Conservation (phyloP, 2,329 filamentous ascomycete species). For the Nannizzia gypsea region DNA sequence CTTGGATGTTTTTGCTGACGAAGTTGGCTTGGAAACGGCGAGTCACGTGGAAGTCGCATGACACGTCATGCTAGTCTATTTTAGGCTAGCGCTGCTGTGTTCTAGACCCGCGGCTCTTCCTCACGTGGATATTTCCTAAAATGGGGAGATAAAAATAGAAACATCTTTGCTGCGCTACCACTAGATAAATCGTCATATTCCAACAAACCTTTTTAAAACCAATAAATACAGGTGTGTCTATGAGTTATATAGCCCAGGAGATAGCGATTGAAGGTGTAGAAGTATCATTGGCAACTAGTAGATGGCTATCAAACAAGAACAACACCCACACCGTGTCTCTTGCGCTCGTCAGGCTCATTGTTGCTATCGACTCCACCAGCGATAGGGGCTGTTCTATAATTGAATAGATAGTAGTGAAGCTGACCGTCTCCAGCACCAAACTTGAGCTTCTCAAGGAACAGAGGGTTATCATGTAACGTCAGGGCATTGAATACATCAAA, state of each 20-base stretch:
- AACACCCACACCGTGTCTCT: constrained; percentile 76
- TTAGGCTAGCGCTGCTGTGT: not conserved
- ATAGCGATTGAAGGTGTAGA: not conserved
- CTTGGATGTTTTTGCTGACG: not conserved
- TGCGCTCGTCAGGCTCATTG: constrained; percentile 64
- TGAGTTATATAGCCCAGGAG: not conserved
- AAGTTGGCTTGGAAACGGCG: not conserved
- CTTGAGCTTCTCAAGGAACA: constrained; percentile 88
- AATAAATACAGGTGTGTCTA: not conserved
- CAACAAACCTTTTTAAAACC: too few relatives aligned
- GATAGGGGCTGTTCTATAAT: constrained; percentile 82
- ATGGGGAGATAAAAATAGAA: not conserved
- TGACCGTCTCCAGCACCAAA: constrained; percentile 91
- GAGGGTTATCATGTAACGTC: constrained; percentile 81
- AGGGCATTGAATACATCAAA: constrained; percentile 98
- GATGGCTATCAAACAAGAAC: constrained; percentile 54
- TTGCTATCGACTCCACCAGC: constrained; percentile 69
- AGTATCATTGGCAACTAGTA: not conserved
- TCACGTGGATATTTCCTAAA: not conserved
- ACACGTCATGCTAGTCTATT: not conserved
- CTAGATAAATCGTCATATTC: too few relatives aligned
- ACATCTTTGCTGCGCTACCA: too few relatives aligned
- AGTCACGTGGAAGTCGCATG: not conserved
- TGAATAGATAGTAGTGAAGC: constrained; percentile 95
- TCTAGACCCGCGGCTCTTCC: not conserved